Base-by-base conservation (phyloP, 2,329 filamentous ascomycete species). In the Ceratocystis albifundus region DNA sequence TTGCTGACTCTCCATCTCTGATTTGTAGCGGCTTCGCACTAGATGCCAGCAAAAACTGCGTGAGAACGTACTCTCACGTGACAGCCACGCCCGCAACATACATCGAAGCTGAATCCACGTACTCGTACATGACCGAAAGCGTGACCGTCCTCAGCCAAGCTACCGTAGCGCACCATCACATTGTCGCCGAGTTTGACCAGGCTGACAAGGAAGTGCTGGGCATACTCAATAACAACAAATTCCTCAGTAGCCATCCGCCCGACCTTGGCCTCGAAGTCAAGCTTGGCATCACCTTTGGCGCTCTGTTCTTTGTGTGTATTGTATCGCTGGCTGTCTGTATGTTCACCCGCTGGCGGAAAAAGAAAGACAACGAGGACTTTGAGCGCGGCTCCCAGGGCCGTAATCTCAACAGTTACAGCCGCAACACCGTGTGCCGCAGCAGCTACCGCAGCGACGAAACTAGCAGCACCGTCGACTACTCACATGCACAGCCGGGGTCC, bases 151-250 rank as follows among this genome's bases (percentile, higher is more conserved):
- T 77, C 4, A 74, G 74, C 45, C 72, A 72, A 61, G 76, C 75
- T 62, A 74, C 74, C 4, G 72, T 76, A 28, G 75, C 74, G 3
- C 74, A 77, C 8, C 73, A 75, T 65, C 74, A 73, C 4, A 74
- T 77, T 44, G 72, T 73, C 20, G 75, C 75, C 2, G 71, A 76
- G n/a, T 77, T 76, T 67, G 72, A 72, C 55, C 73, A 74, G n/a
- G 69, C 70, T 6, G 75, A 77, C 66, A 75, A 74, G 62, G 71
- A 71, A 36, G 69, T 70, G 10, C 70, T 77, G 3, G 74, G 75
- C 8, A 67, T 76, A 0, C 71, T 73, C 3, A 73, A 76, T 44
- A 72, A 75, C 25, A 71, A 73, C 15, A 71, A 65, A n/a, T 48
- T 66, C 57, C 36, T 30, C 25, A 59, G 50, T 20, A 64, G 41